These are phyloP conservation scores for Fennellomyces sp. DNA, from an alignment of 371 early-diverging fungal genomes.

Conservation along the genomic window DNA sequence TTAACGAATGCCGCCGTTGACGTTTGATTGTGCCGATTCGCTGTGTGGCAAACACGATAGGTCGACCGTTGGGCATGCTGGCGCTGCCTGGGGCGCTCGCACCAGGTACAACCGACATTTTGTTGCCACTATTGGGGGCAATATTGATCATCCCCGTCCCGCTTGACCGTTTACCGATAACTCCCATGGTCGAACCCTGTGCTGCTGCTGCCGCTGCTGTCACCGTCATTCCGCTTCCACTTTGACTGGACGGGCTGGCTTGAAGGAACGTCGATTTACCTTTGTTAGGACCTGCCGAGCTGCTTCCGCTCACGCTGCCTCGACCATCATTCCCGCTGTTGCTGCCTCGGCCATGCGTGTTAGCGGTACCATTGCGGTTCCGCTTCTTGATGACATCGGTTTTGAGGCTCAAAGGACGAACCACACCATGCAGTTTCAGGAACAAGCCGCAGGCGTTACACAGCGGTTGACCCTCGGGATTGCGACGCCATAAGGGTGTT, in stretches of 20 bases:
- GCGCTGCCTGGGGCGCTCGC: not conserved
- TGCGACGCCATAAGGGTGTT: constrained; percentile 96
- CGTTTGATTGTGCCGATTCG: constrained; percentile 31
- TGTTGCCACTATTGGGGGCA: constrained; percentile 16
- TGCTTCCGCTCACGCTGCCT: not conserved
- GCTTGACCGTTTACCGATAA: constrained; percentile 26
- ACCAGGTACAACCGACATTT: constrained; percentile 6
- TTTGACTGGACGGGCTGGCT: not conserved
- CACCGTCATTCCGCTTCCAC: not conserved
- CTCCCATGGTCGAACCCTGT: constrained; percentile 23
- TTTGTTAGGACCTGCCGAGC: not conserved
- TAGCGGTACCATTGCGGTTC: constrained; percentile 51
- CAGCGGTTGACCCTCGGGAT: constrained; percentile 66
- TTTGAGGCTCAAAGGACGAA: constrained; percentile 78
- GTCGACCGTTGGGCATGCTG: constrained; percentile 15
- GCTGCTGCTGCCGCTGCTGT: constrained; percentile 3
- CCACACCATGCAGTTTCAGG: constrained; percentile 83
- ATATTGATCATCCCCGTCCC: constrained; percentile 22
- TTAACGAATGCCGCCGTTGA: constrained; percentile 41
- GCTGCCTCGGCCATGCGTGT: constrained; percentile 3
- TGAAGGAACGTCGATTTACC: constrained; percentile 7
- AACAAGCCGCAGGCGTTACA: constrained; percentile 69
- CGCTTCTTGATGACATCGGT: constrained; percentile 84
- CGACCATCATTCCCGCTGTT: not conserved
- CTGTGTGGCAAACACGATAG: constrained; percentile 35